These are phyloP conservation scores for Wickerhamiella lipophila DNA, from an alignment of 805 yeast species.

Conservation along the genomic window DNA sequence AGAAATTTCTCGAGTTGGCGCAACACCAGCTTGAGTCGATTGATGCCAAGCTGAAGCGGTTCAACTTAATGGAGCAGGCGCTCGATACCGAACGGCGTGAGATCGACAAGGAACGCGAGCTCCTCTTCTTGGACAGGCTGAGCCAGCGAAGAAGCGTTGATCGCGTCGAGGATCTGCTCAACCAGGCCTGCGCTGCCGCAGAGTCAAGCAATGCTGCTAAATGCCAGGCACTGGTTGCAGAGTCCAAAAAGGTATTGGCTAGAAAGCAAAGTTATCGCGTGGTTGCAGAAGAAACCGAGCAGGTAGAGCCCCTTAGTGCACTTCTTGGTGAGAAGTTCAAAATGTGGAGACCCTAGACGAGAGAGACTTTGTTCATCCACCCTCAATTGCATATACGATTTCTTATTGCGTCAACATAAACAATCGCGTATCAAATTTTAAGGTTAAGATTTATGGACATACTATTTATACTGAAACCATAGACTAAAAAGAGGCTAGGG, in stretches of 20 bases:
- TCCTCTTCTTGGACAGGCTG: conserved; percentile 54
- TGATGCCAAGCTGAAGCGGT: conserved; percentile 55
- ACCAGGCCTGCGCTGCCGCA: conserved; percentile 34
- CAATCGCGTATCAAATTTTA: not conserved
- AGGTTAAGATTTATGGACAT: too few species aligned
- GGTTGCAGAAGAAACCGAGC: conserved; percentile 1
- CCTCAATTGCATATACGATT: too few species aligned
- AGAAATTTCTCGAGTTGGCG: conserved; percentile 48
- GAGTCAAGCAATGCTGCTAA: conserved; percentile 16
- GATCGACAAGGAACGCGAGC: conserved; percentile 32
- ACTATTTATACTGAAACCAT: too few species aligned
- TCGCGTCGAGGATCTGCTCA: conserved; percentile 41
- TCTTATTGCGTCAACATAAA: too few species aligned
- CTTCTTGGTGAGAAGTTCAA: conserved; percentile 12
- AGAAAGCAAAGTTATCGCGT: not conserved
- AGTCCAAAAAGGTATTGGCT: conserved; percentile 13
- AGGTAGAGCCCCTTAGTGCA: conserved; percentile 11
- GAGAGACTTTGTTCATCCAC: too few species aligned
- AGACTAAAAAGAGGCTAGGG: too few species aligned
- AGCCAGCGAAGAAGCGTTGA: conserved; percentile 47
- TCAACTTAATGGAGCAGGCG: conserved; percentile 52
- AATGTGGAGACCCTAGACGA: conserved; percentile 6
- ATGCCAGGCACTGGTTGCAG: conserved; percentile 22
- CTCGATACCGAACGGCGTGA: conserved; percentile 34
- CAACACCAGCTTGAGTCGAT: conserved; percentile 62